phyloP scores from a whole-genome alignment of 2,329 filamentous ascomycete genomes.

The Akanthomyces lecanii region DNA sequence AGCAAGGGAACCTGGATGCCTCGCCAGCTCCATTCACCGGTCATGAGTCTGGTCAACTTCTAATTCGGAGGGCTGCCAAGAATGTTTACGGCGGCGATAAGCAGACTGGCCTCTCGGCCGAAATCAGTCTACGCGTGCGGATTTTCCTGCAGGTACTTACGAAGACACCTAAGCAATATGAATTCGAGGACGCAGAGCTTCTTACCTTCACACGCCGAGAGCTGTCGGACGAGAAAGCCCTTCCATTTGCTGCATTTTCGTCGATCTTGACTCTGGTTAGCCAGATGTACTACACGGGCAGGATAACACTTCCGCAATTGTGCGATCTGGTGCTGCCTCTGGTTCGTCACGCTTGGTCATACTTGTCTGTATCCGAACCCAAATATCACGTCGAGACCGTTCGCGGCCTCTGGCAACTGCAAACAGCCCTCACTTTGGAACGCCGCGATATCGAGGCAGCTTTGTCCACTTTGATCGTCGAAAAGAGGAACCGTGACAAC shows the following conservation, averaged over 20 bases:
- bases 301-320: constrained; percentile 49
- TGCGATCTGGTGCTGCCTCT: constrained; percentile 63
- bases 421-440: constrained; percentile 62
- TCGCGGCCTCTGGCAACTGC: constrained; percentile 79
- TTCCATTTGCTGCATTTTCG: constrained; percentile 54
- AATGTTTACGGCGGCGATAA: constrained; percentile 47
- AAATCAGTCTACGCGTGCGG: constrained; percentile 54
- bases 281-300: constrained; percentile 50
- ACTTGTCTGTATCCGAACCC: constrained; percentile 74
- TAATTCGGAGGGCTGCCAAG: constrained; percentile 56
- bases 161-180: constrained; percentile 44
- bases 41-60: constrained; percentile 53
- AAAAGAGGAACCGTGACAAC: constrained; percentile 38
- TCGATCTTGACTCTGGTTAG: constrained; percentile 56
- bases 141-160: constrained; percentile 55
- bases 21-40: constrained; percentile 55
- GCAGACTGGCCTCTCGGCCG: constrained; percentile 37
- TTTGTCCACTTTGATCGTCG: constrained; percentile 65
- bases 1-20: constrained; percentile 65
- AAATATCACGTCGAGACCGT: constrained; percentile 95
- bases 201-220: constrained; percentile 48
- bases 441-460: constrained; percentile 77
- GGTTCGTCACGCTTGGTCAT: constrained; percentile 71
- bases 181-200: constrained; percentile 43
- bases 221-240: constrained; percentile 33